Conservation (phyloP, 2,329 filamentous ascomycete genomes). For the Pseudocercospora ulei region DNA sequence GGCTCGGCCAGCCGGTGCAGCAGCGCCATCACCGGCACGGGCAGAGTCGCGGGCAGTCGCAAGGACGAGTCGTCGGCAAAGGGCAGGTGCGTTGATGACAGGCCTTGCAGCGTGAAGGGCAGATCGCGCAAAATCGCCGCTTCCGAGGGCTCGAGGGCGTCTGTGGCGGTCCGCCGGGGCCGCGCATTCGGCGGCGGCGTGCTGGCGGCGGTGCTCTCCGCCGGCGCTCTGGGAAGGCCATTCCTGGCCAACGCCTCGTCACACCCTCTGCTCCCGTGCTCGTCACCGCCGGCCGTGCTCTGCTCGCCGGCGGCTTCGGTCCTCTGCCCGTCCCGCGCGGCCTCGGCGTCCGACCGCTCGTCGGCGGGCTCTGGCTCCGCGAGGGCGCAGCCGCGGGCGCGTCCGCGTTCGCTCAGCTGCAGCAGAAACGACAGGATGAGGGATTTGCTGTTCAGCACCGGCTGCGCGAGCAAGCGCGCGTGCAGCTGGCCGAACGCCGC, state of each 20-base stretch:
- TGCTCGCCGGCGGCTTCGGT: slow-evolving; percentile 3
- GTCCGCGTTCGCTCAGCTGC: slow-evolving; percentile 45
- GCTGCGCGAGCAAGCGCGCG: slow-evolving; percentile 76
- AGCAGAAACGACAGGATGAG: slow-evolving; percentile 87
- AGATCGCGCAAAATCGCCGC: slow-evolving; percentile 54
- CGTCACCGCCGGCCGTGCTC: too few relatives aligned
- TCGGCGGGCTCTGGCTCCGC: slow-evolving; percentile 8
- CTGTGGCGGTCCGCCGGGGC: slow-evolving; percentile 9
- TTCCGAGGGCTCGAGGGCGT: slow-evolving; percentile 32
- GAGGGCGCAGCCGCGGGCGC: slow-evolving; percentile 7
- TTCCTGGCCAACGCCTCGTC: slow-evolving; percentile 43
- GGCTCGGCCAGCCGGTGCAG: slow-evolving; percentile 86
- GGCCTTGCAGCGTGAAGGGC: slow-evolving; percentile 83
- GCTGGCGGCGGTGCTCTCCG: slow-evolving; percentile 21
- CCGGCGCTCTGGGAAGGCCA: slow-evolving; percentile 37
- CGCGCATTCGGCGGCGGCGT: slow-evolving; percentile 18
- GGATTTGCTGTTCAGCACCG: slow-evolving; percentile 92
- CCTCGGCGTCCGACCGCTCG: slow-evolving; percentile 18
- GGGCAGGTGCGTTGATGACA: slow-evolving; percentile 74
- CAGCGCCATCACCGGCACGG: slow-evolving; percentile 73
- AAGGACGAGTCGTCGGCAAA: slow-evolving; percentile 62
- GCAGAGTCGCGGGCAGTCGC: slow-evolving; percentile 67
- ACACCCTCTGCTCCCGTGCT: slow-evolving; percentile 8
- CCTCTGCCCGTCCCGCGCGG: slow-evolving; percentile 15
- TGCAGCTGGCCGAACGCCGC: slow-evolving; percentile 84